Base-by-base conservation (phyloP, 2,329 filamentous ascomycete species). In the Acrocalymma vagum region DNA sequence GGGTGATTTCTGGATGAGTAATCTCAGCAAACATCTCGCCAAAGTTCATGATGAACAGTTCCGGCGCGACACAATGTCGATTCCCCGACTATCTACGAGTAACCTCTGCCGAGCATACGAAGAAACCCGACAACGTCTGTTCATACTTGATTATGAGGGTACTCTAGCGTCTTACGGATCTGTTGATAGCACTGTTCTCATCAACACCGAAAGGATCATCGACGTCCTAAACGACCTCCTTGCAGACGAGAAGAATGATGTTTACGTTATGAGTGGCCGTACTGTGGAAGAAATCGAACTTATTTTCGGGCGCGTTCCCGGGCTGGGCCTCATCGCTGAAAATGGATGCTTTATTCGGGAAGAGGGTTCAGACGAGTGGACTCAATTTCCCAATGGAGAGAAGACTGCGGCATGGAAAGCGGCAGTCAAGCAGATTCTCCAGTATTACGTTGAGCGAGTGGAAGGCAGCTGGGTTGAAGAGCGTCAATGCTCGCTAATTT, bases 211-310 rank as follows among this genome's bases (percentile, higher is more conserved):
- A 73, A 86, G 90, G 18, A 91, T 92, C 1, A 80, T 95, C 30
- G 88, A 92, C 46, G 84, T 90, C 0, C 72, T 97, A 10, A 91
- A 87, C 45, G 90, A 96, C 42, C 74, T 97, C 10, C 78, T 94
- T 8, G 77, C 86, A 8, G 91, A 96, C 59, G 82, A 86, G 15
- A 83, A 81, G 47, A 97, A 97, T 62, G 84, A 85, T 2, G 87
- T 97, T 17, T 97, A 96, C 59, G 85, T 97, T 52, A 97, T 96
- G 90, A 96, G 90, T 38, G 87, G 89, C 7, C 85, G 90, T 22
- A 88, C 86, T 54, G 89, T 91, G 0, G 89, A 95, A 58, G 91
- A 96, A 60, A 84, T 96, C 22, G 90, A 96, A 55, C 83, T 86
- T 4, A 78, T 95, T 1, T 96, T 97, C 78, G 85, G 86, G 36